Evolutionary conservation across 2,329 filamentous ascomycete genomes (phyloP), one percentile per base, ranked within the genome.

Genomic region (Epicoccum sorghinum): DNA sequence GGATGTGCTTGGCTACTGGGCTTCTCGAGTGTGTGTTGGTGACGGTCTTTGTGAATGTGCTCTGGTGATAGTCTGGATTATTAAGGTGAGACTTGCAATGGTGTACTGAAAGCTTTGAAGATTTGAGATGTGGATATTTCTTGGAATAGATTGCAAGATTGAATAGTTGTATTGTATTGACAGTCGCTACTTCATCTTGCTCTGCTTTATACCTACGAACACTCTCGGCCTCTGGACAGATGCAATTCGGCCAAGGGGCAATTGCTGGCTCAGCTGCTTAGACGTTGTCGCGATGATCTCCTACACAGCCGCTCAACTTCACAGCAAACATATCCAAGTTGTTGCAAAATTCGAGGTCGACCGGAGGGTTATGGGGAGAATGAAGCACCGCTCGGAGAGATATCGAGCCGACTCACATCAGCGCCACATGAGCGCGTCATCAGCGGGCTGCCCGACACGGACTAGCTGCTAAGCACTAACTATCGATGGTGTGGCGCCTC

Each of bases 401-500:
- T 18, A 23, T 47, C 14, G 4, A 4, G n/a, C 53, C 53, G 53
- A 36, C 43, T 56, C 14, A 47, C 38, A 12, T 40, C 46, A 46
- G 41, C 35, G 32, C 24, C 4, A 18, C 18, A 18, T 18, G 18
- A 18, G 18, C 18, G 27, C 27, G 9, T 29, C 27, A 29, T 29
- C 9, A 29, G 27, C 27, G 27, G 27, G 18, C 29, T 35, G 3
- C 43, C 33, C 6, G 7, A 38, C 38, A 30, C 7, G 4, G 22
- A 24, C 32, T 47, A 38, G 47, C 41, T 32, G 27, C 27, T 29
- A 10, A 40, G n/a, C 38, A 38, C 24, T 43, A 37, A 37, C n/a
- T 12, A 29, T 41, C 14, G 7, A 25, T 36, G 23, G 27, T 33
- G 23, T 40, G 35, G 41, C 44, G 44, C 33, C 43, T 23, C 14